Conservation (phyloP, 2,329 filamentous ascomycete genomes). For the Sporothrix sp. region DNA sequence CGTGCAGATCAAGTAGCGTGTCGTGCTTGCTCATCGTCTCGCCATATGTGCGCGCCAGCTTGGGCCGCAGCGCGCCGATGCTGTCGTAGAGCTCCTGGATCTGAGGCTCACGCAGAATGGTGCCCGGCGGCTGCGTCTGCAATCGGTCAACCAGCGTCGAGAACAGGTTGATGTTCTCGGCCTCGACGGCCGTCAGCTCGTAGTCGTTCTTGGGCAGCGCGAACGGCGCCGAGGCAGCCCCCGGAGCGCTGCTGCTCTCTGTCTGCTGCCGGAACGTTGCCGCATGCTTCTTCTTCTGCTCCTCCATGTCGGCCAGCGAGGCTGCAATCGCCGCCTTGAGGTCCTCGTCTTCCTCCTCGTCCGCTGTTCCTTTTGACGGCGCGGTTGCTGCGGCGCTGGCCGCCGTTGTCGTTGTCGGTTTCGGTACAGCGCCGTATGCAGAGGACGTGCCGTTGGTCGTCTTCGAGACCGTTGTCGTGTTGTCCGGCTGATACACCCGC, state of each 20-base stretch:
- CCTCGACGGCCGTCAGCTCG: slow-evolving; percentile 85
- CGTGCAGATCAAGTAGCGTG: slow-evolving; percentile 84
- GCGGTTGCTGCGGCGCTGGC: background rate
- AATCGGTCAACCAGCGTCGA: slow-evolving; percentile 86
- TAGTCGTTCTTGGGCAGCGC: slow-evolving; percentile 78
- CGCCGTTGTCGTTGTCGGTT: slow-evolving; percentile 12
- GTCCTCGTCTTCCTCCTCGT: slow-evolving; percentile 82
- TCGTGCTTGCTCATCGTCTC: slow-evolving; percentile 99
- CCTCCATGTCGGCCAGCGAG: slow-evolving; percentile 92
- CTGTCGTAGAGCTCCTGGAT: slow-evolving; percentile 98
- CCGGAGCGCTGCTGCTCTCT: slow-evolving; percentile 35
- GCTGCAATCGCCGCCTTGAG: slow-evolving; percentile 91
- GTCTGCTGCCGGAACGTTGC: slow-evolving; percentile 74
- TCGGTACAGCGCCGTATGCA: background rate
- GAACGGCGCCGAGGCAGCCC: slow-evolving; percentile 40
- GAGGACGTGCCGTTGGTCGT: slow-evolving; percentile 21
- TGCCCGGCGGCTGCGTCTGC: slow-evolving; percentile 90
- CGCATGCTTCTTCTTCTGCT: slow-evolving; percentile 87
- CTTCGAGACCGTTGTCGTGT: slow-evolving; percentile 1
- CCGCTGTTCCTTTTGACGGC: background rate
- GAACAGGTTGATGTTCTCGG: slow-evolving; percentile 96
- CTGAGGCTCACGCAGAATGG: slow-evolving; percentile 91
- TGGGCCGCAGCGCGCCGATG: slow-evolving; percentile 85
- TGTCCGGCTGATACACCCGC: slow-evolving; percentile 44
- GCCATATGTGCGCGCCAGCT: slow-evolving; percentile 88